Evolutionary conservation across 441 rosid genomes (phyloP).

Genomic region (Bruguiera hainesii): DNA sequence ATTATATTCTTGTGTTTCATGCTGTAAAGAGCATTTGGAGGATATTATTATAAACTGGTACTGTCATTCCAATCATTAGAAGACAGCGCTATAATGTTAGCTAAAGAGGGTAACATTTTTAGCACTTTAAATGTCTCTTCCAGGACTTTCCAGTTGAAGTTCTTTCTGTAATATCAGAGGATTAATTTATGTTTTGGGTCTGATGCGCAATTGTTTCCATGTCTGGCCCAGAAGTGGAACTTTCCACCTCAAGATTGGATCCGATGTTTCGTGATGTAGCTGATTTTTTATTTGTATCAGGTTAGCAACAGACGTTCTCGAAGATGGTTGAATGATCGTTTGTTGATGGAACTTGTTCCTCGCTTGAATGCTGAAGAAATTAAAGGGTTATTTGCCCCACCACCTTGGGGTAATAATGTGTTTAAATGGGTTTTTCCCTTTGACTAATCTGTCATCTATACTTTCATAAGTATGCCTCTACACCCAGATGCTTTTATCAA

Average conservation of each 20-base stretch:
- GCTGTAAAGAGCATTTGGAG: too few species aligned
- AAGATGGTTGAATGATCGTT: slow-evolving; percentile 84
- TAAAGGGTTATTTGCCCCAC: slow-evolving; percentile 93
- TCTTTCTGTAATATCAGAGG: neutral
- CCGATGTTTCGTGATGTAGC: neutral
- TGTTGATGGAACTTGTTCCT: slow-evolving; percentile 95
- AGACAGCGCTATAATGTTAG: too few species aligned
- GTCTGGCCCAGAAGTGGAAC: neutral
- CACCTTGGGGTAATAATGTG: slow-evolving; percentile 73
- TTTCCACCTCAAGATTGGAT: neutral
- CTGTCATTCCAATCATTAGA: too few species aligned
- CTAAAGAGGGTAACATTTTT: too few species aligned
- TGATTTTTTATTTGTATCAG: slow-evolving; percentile 29
- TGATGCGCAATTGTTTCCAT: too few species aligned
- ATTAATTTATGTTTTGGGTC: neutral
- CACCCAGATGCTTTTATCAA: too few species aligned
- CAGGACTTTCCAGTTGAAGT: neutral
- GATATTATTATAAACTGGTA: too few species aligned
- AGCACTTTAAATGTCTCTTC: too few species aligned
- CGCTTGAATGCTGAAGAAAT: slow-evolving; percentile 78
- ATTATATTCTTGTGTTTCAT: too few species aligned
- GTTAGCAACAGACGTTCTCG: slow-evolving; percentile 81
- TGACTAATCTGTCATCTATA: neutral
- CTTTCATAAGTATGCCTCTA: neutral
- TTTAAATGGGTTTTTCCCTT: slow-evolving; percentile 2